Evolutionary conservation across 768 basidiomycete genomes (phyloP), one percentile per base, ranked within the genome.

Genomic region (Tulasnella sp.): DNA sequence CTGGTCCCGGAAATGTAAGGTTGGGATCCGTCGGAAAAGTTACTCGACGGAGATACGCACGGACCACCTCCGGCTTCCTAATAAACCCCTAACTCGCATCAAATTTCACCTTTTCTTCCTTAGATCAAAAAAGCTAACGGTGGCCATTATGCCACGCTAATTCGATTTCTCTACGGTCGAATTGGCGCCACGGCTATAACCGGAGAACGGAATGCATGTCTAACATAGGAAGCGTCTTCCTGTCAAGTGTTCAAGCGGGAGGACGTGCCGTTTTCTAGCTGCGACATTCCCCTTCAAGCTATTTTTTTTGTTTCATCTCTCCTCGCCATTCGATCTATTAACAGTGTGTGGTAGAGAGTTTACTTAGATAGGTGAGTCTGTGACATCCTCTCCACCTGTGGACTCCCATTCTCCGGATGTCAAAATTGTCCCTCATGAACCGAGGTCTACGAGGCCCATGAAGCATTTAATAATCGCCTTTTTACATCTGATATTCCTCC

Each of bases 231-330:
- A 76, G 76, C 76, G 76, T 50, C 76, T 28, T 34, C 64, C 34
- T 37, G 64, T 14, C 76, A n/a, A 34, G 48, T 46, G 41, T 24
- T 24, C 46, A n/a, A 76, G 37, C 46, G 46, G n/a, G 42, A 20
- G 46, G 76, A 28, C 46, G 76, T 76, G 76, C 76, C 76, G 5
- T 76, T 76, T 76, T 58, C 54, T 76, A 76, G 76, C 76, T 76
- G 76, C 76, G 37, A 76, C 76, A 75, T 50, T 54, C 41, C 31
- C 75, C n/a, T 73, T 46, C 46, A 20, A 46, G 16, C 72, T 73
- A 37, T 75, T 40, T 1, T 28, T 60, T 14, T 16, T 31, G 8
- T 69, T 69, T 69, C 64, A 5, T 69, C 31, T 5, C 28, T 69
- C 18, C 64, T n/a, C 0, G 31, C 14, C 16, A 5, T 24, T 46